These are phyloP conservation scores for Candida sanyaensis DNA, from an alignment of 1,139 yeast genomes.

Conservation along the genomic window DNA sequence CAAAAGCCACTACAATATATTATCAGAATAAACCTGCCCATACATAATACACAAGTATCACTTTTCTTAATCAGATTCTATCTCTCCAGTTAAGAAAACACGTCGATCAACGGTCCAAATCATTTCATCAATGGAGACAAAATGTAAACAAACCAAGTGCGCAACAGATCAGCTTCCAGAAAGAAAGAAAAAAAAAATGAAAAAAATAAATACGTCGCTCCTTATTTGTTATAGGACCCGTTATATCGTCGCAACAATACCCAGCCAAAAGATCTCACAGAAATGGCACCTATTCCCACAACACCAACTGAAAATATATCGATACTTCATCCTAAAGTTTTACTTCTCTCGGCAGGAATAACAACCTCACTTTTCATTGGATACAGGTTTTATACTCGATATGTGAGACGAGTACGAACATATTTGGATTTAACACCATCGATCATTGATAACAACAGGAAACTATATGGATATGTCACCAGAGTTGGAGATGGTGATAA, in stretches of 20 bases:
- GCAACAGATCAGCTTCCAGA: neutral
- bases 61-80: too few species aligned
- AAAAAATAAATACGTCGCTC: neutral
- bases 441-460: constrained; percentile 32
- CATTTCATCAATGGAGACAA: neutral
- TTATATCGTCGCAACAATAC: neutral
- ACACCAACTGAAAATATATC: constrained; percentile 20
- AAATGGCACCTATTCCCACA: constrained; percentile 10
- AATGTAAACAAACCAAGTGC: neutral
- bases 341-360: constrained; percentile 40
- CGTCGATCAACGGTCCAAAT: too few species aligned
- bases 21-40: too few species aligned
- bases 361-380: constrained; percentile 34
- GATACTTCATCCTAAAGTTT: constrained; percentile 42
- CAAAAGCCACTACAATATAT: too few species aligned
- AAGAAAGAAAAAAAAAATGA: neutral
- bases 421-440: constrained; percentile 42
- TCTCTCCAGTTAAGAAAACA: too few species aligned
- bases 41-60: too few species aligned
- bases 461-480: constrained; percentile 77
- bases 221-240: neutral
- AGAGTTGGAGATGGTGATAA: constrained; percentile 97
- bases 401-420: constrained; percentile 33
- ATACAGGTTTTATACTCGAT: constrained; percentile 35
- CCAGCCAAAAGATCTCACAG: neutral